Percentiles rank a stretch among this genome's conserved stretches.
These are phyloP conservation scores for Termitomyces heimii DNA, from an alignment of 768 basidiomycete species.

Conservation along the genomic window DNA sequence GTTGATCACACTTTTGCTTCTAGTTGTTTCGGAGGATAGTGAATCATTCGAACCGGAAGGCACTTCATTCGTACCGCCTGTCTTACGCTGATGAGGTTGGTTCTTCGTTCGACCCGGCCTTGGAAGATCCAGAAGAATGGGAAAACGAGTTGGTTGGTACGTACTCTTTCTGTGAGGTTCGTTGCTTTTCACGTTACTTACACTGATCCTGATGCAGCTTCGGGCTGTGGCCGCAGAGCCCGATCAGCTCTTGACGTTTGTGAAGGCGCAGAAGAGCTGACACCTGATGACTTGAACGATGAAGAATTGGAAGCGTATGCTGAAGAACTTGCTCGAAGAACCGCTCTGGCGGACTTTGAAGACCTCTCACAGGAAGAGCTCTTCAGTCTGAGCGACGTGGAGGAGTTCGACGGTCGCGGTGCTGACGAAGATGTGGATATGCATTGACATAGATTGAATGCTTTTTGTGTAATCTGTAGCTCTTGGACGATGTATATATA, in stretches of 20 bases:
- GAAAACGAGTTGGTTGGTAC: constrained; percentile 48
- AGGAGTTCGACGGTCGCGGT: constrained; percentile 13
- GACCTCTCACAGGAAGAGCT: constrained; percentile 39
- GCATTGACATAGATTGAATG: constrained; percentile 1
- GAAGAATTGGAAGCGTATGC: constrained; percentile 58
- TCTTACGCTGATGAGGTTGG: constrained; percentile 68
- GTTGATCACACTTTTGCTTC: constrained; percentile 1
- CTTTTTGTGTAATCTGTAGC: not conserved
- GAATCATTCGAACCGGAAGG: constrained; percentile 43
- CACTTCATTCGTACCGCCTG: constrained; percentile 47
- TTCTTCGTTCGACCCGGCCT: constrained; percentile 69
- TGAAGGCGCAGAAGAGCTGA: constrained; percentile 16
- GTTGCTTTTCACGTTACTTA: not conserved
- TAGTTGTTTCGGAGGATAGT: constrained; percentile 68
- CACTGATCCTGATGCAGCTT: not conserved
- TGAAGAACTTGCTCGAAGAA: constrained; percentile 39
- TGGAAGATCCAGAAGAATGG: constrained; percentile 61
- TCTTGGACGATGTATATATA: not conserved
- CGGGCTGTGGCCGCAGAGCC: not conserved
- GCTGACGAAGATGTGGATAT: constrained; percentile 22
- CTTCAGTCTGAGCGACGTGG: constrained; percentile 28
- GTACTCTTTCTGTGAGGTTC: not conserved
- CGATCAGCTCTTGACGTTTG: not conserved
- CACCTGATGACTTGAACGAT: constrained; percentile 45
- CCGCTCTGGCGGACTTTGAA: constrained; percentile 39